Base-by-base conservation (phyloP, 129 eudicot species). In the Flaveria ramosissima region DNA sequence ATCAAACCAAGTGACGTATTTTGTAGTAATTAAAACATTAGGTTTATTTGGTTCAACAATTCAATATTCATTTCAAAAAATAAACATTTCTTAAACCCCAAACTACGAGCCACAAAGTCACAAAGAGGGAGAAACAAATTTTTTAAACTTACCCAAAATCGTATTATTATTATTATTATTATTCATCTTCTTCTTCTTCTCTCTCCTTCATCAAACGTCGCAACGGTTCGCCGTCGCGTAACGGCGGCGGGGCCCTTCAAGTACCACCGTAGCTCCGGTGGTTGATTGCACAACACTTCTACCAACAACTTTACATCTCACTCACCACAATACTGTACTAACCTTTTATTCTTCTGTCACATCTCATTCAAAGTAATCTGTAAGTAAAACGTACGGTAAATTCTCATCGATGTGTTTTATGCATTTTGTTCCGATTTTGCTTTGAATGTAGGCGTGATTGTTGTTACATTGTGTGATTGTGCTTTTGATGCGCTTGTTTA, bases 191-290 rank as follows among this genome's bases (percentile, higher is more conserved):
- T 16, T 65, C 16, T 66, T 62, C 74, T 64, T 72, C 80, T 78
- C 84, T 77, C 79, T 75, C 80, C 42, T 80, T n/a, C 87, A 78
- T 83, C 88, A 85, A 79, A 82, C 85, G 48, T 77, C 78, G 67
- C 85, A 88, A 86, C 93, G 89, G 96, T 84, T 86, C 91, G 87
- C 91, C 92, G 88, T 73, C 82, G 84, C 75, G 66, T 79, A 41
- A 53, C 85, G 88, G 80, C 83, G 90, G 84, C 84, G 70, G 66
- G 50, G 46, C 78, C 80, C 17, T 32, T 48, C 41, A 5, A 51
- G 62, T 26, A 36, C 85, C 63, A 52, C 26, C 50, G 52, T 14
- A 1, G 4, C 57, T 57, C 73, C 75, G 69, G 50, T 15, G 32
- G 24, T 65, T 65, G 30, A 65, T 47, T 47, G 50, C 53, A 16